Conservation (phyloP, 148 eudicot genomes). For the Polygonum maritimum region DNA sequence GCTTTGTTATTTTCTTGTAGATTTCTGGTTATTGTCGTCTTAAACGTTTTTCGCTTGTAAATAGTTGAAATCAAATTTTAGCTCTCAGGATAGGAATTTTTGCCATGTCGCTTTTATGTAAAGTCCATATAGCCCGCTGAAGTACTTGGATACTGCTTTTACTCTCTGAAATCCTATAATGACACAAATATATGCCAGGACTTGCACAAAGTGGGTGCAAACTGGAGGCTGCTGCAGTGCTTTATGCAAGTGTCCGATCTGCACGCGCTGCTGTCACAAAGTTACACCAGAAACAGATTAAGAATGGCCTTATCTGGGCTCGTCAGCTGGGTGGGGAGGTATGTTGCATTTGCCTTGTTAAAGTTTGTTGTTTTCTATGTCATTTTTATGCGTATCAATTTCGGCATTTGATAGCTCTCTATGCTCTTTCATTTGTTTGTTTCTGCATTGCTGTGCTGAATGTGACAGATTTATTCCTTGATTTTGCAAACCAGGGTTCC, state of each 20-base stretch:
- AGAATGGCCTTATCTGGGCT: conserved; percentile 76
- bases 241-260: conserved; percentile 73
- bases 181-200: conserved; percentile 35
- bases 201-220: conserved; percentile 87
- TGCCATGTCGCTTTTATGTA: not conserved
- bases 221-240: conserved; percentile 66
- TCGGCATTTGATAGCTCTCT: too few relatives aligned
- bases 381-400: not conserved
- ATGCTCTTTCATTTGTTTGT: not conserved
- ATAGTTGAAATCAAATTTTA: not conserved
- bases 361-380: not conserved
- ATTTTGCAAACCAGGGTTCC: conserved; percentile 55
- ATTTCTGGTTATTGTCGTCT: not conserved
- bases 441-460: not conserved
- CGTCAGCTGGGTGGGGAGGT: conserved; percentile 99
- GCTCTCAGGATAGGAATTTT: not conserved
- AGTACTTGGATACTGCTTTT: not conserved
- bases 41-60: not conserved
- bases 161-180: conserved; percentile 6
- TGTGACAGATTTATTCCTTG: conserved; percentile 8
- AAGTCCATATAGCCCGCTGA: not conserved
- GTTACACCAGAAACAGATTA: conserved; percentile 69
- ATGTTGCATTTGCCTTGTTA: conserved; percentile 9
- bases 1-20: not conserved
- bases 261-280: conserved; percentile 77